Percentiles rank a stretch among this genome's conserved stretches.
Evolutionary conservation across 2,329 filamentous ascomycete genomes (phyloP).

Genomic region (Beauveria scarabaeidicola): DNA sequence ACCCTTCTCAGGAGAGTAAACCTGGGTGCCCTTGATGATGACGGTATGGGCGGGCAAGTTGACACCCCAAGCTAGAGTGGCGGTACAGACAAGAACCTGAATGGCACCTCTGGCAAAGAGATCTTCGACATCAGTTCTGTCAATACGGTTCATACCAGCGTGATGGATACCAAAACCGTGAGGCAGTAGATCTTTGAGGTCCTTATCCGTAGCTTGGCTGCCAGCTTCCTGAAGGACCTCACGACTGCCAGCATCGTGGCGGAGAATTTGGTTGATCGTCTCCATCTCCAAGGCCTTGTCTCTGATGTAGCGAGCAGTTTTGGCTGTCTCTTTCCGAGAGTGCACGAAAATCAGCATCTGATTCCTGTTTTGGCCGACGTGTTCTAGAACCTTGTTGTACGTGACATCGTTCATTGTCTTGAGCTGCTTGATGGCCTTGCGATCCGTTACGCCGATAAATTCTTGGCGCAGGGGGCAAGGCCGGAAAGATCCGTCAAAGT

Average conservation of each 20-base stretch:
- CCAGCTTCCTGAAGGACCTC: constrained; percentile 83
- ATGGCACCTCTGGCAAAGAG: constrained; percentile 86
- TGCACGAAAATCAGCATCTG: constrained; percentile 99
- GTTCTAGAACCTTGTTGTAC: constrained; percentile 94
- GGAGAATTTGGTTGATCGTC: constrained; percentile 90
- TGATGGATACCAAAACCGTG: constrained; percentile 99
- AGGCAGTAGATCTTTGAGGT: constrained; percentile 87
- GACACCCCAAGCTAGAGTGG: constrained; percentile 98
- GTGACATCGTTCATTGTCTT: constrained; percentile 99
- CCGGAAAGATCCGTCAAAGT: constrained; percentile 90
- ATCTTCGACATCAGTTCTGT: constrained; percentile 90
- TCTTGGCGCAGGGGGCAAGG: constrained; percentile 94
- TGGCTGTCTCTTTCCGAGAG: constrained; percentile 94
- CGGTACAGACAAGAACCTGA: constrained; percentile 92
- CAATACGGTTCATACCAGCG: constrained; percentile 91
- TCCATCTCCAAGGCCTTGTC: constrained; percentile 97
- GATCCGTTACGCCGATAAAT: constrained; percentile 94
- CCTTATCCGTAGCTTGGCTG: constrained; percentile 71
- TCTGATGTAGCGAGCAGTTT: constrained; percentile 90
- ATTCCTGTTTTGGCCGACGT: constrained; percentile 85
- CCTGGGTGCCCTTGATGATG: constrained; percentile 96
- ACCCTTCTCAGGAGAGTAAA: constrained; percentile 97
- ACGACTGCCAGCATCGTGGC: constrained; percentile 82
- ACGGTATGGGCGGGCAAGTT: constrained; percentile 96
- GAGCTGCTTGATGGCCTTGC: constrained; percentile 96